Base-by-base conservation (phyloP, 306 rosid species). In the Citrullus amarus region DNA sequence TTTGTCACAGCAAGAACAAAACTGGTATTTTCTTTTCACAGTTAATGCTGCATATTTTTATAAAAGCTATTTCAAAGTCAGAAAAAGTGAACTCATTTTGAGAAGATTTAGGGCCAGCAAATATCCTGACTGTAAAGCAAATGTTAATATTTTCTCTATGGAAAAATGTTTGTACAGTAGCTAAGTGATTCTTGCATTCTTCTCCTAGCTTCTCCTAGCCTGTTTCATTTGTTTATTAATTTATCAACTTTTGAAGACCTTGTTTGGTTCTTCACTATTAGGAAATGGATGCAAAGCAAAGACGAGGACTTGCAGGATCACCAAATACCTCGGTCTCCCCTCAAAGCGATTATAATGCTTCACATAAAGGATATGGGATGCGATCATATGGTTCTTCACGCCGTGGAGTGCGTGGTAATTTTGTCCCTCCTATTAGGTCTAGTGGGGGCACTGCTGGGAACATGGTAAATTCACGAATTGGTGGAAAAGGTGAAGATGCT, bases 341-440 rank as follows among this genome's bases (percentile, higher is more conserved):
- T 18, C 88, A 85, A 76, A 82, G 83, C 75, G 91, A 86, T 46
- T 39, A 75, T 82, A 83, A 79, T 67, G 80, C 72, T 41, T 66
- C 83, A 25, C 58, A 77, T 77, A 90, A 90, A 89, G 84, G 81
- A 38, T 90, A 83, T 81, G 87, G 89, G 67, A 86, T 87, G 83
- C 86, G 91, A 86, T 88, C 99, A 59, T 91, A 95, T 83, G 91
- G 97, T 56, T 78, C 84, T 87, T 82, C 93, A 59, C 97, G 93
- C 56, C 92, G 96, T 55, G 92, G 95, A 36, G 59, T 83, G 82
- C 97, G 91, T 53, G 93, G 97, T 80, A 88, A 87, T 90, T 95
- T 92, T 88, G 88, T 95, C 51, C 99, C 99, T 65, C 99, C 99
- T 16, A 82, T 95, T 70, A 92, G 84, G 87, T 89, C 92, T 67